Evolutionary conservation across 768 basidiomycete species (phyloP).

Genomic region (Lactifluus volemus): DNA sequence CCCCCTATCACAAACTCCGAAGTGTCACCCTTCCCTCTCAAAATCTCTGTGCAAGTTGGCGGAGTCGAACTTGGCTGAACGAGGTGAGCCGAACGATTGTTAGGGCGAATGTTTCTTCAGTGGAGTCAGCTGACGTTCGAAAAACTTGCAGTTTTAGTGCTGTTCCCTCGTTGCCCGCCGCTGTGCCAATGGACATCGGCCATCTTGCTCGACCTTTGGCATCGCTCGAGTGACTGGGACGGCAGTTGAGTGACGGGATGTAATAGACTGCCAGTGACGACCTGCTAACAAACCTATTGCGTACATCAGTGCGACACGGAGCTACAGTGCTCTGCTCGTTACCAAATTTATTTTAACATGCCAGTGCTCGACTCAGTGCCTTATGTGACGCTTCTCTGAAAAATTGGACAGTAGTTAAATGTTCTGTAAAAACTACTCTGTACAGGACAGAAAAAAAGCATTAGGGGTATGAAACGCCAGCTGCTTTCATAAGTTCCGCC

Average conservation of each 20-base stretch:
- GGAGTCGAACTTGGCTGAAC: conserved; percentile 47
- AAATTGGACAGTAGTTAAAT: no score
- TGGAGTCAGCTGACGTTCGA: background rate
- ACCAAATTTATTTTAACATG: background rate
- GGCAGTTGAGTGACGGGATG: background rate
- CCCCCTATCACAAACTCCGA: conserved; percentile 65
- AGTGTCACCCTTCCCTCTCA: conserved; percentile 76
- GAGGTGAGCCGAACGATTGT: background rate
- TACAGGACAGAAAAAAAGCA: no score
- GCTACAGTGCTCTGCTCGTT: background rate
- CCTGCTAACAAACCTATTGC: background rate
- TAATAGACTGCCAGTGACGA: background rate
- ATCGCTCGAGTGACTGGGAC: background rate
- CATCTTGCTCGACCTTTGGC: background rate
- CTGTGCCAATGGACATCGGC: background rate
- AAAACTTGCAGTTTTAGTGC: no score
- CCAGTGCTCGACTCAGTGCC: background rate
- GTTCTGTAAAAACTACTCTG: no score
- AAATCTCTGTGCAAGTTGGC: conserved; percentile 58
- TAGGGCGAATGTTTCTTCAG: background rate
- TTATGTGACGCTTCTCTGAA: no score
- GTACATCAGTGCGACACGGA: background rate
- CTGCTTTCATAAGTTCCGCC: no score
- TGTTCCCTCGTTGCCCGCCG: no score
- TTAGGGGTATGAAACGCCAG: no score